Evolutionary conservation across 129 eudicot species (phyloP), one percentile per base, ranked within the genome.

Genomic region (Arctium lappa): DNA sequence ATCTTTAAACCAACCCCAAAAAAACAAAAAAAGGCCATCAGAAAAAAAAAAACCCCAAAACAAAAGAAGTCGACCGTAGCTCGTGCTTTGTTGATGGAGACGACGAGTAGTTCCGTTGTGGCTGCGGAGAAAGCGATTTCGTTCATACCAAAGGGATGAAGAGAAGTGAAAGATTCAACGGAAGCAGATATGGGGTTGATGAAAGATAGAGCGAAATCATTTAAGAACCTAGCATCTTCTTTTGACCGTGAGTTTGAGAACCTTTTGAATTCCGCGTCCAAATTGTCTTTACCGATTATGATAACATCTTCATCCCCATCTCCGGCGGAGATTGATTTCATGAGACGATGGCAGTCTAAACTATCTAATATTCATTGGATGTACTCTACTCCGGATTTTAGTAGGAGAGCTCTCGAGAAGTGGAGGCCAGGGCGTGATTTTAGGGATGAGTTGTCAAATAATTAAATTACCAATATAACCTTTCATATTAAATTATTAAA

Each of bases 41-140:
- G 27, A 22, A 22, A 22, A 22, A 22, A 22, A 22, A 22, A 22
- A 22, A 22, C 27, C 27, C 27, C 27, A 22, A 22, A 22, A 22
- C 27, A 22, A 22, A 22, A 22, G 27, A 22, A 22, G 0, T 22
- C 0, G 27, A 22, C 27, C 27, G 27, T 22, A 22, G 27, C 27
- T 22, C 27, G 27, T 22, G 27, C 27, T 22, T 22, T 22, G 8
- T 8, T 11, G 50, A 34, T 88, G 15, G 16, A 85, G 69, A 12
- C 82, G 69, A 44, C 50, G 13, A 44, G 50, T 8, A 75, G 82
- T 72, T 79, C 94, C 50, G 42, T 53, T 22, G 98, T 88, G 3
- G 81, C 97, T 34, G 92, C 97, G 63, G 97, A 92, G 88, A 94
- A 91, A 40, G 99, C 99, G 33, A 81, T 93, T 37, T 91, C 98